Percentiles rank a stretch among this genome's conserved stretches.
These are phyloP conservation scores for Talaromyces amestolkiae DNA, from an alignment of 2,329 filamentous ascomycete genomes.

Conservation along the genomic window DNA sequence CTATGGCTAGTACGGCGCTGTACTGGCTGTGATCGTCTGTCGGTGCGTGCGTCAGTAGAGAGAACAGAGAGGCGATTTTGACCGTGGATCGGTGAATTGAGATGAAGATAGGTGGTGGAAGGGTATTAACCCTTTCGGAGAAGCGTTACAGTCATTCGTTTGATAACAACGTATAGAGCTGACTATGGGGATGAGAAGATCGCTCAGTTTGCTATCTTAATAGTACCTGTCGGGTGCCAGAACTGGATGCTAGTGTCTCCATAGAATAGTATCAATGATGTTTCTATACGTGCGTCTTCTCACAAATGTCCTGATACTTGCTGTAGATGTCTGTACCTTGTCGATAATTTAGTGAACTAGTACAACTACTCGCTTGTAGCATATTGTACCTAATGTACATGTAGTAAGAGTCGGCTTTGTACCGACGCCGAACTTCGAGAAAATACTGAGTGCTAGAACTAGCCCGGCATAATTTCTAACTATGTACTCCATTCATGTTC, in stretches of 20 bases:
- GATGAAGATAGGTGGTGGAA: not conserved
- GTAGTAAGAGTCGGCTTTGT: not conserved
- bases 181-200: not conserved
- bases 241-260: not conserved
- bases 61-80: not conserved
- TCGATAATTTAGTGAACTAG: not conserved
- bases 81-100: not conserved
- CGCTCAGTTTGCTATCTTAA: not conserved
- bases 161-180: not conserved
- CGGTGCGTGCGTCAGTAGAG: not conserved
- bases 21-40: not conserved
- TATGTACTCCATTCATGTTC: not conserved
- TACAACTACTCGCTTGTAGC: not conserved
- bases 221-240: not conserved
- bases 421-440: not conserved
- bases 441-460: not conserved
- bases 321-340: not conserved
- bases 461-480: not conserved
- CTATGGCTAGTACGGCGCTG: not conserved
- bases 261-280: not conserved
- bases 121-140: not conserved
- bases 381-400: not conserved
- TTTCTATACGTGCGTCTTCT: not conserved
- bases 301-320: too few species aligned
- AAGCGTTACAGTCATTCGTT: not conserved